These are phyloP conservation scores for Salix purpurea DNA, from an alignment of 345 rosid species.

Conservation along the genomic window DNA sequence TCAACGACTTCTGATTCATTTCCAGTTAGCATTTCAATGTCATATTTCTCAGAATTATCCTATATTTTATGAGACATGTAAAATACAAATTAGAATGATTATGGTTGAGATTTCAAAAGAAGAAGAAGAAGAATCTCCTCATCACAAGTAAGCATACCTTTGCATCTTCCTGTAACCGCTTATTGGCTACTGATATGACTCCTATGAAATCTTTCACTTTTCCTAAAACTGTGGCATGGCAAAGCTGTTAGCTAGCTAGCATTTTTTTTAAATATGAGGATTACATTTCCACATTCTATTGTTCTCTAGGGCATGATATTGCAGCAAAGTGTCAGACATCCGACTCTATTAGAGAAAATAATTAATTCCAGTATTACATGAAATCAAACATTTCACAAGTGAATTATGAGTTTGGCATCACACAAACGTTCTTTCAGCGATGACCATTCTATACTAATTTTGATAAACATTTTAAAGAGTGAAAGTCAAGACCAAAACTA, in stretches of 20 bases:
- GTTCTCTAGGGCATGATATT: background rate
- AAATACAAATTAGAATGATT: background rate
- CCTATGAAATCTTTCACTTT: conserved; percentile 70
- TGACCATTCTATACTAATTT: background rate
- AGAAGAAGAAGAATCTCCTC: background rate
- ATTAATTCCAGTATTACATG: background rate
- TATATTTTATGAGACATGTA: conserved; percentile 5
- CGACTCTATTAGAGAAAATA: background rate
- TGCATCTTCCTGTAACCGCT: conserved; percentile 50
- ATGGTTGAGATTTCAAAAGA: background rate
- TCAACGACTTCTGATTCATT: conserved; percentile 70
- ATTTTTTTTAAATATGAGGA: background rate
- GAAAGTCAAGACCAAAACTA: background rate
- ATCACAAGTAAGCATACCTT: conserved; percentile 29
- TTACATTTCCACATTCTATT: background rate
- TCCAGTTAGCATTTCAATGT: conserved; percentile 69
- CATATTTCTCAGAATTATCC: conserved; percentile 50
- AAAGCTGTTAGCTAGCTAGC: background rate
- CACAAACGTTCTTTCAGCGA: background rate
- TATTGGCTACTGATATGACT: conserved; percentile 66
- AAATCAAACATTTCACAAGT: background rate
- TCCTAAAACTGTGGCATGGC: conserved; percentile 48
- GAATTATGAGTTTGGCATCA: background rate
- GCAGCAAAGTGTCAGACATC: background rate
- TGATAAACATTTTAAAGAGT: background rate